Percentiles rank a stretch among this genome's conserved stretches.
Evolutionary conservation across 2,329 filamentous ascomycete species (phyloP).

Genomic region (Colletotrichum sp.): DNA sequence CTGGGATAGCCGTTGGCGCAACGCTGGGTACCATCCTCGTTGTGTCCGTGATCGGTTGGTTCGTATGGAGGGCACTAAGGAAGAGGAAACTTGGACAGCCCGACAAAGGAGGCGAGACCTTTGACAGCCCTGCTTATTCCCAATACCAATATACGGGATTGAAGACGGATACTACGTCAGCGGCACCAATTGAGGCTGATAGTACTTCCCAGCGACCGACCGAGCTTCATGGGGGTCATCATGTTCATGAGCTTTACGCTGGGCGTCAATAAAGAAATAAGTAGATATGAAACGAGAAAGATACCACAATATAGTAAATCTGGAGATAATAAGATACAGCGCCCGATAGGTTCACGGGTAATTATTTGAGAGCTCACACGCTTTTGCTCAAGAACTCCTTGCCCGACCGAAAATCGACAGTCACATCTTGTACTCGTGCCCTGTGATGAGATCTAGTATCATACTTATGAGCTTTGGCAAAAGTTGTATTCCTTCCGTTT

Average conservation of each 20-base stretch:
- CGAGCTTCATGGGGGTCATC: rapidly evolving
- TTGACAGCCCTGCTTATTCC: background rate
- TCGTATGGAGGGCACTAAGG: background rate
- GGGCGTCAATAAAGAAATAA: rapidly evolving
- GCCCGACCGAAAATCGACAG: too few relatives aligned
- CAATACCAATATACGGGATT: background rate
- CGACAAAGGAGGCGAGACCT: background rate
- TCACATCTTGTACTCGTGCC: too few relatives aligned
- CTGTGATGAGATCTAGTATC: too few relatives aligned
- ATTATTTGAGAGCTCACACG: too few relatives aligned
- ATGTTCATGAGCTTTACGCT: background rate
- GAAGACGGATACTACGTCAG: background rate
- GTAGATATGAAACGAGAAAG: background rate
- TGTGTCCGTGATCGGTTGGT: background rate
- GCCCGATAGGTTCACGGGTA: too few relatives aligned
- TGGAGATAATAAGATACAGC: background rate
- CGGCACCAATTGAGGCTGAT: background rate
- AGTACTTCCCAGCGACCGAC: background rate
- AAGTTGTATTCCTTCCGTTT: too few relatives aligned
- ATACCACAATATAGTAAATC: background rate
- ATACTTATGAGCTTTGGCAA: too few relatives aligned
- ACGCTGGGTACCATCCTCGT: background rate
- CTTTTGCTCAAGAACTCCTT: too few relatives aligned
- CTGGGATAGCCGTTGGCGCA: background rate
- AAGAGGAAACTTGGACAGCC: background rate